These are phyloP conservation scores for Pyrus communis DNA, from an alignment of 306 rosid genomes.

Conservation along the genomic window DNA sequence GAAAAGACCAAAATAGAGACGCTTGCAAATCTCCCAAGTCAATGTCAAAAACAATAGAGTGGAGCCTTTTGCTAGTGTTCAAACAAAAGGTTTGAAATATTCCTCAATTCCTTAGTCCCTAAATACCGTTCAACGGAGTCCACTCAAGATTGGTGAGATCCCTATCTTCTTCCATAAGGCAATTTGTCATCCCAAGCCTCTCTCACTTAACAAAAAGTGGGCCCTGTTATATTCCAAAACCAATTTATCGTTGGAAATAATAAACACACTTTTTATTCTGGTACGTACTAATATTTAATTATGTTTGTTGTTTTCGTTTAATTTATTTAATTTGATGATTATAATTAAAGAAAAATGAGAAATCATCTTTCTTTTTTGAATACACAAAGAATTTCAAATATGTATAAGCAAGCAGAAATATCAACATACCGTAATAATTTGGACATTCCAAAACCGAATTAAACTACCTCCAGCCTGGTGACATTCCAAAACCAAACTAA, in stretches of 20 bases:
- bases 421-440: no score
- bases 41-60: neutral
- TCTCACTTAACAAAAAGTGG: neutral
- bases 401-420: no score
- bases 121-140: neutral
- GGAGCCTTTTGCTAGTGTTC: neutral
- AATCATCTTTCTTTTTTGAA: no score
- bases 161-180: neutral
- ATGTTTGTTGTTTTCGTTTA: accelerated
- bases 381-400: no score
- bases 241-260: no score
- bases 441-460: no score
- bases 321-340: no score
- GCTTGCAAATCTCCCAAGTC: neutral
- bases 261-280: neutral
- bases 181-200: neutral
- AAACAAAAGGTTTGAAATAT: neutral
- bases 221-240: neutral
- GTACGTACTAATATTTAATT: no score
- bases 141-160: neutral
- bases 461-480: no score
- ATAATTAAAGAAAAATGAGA: no score
- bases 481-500: no score
- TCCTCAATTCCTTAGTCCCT: no score
- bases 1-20: neutral